Percentiles rank a stretch among this genome's conserved stretches.
Evolutionary conservation across 352 stramenopile genomes (phyloP).

Genomic region (Pythium rishiriense): DNA sequence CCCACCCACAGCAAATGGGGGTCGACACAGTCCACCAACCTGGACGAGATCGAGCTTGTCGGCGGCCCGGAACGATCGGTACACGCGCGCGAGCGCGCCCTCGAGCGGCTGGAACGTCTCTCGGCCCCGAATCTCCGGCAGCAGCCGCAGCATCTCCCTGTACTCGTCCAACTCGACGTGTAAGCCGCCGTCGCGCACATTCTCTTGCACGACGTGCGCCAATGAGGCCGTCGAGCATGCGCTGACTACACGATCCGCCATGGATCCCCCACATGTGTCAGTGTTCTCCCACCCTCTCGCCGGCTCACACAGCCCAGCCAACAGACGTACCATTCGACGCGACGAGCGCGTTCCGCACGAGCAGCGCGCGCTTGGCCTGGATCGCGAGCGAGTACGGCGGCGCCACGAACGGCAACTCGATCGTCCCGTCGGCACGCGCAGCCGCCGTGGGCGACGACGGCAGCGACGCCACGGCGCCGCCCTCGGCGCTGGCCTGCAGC

Average conservation of each 20-base stretch:
- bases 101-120: constrained; percentile 70
- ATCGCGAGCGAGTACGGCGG: constrained; percentile 60
- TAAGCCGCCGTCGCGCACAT: constrained; percentile 21
- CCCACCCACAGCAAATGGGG: not conserved
- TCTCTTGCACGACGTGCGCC: constrained; percentile 36
- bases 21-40: constrained; percentile 27
- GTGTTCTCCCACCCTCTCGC: not conserved
- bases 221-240: constrained; percentile 44
- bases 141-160: constrained; percentile 51
- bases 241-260: constrained; percentile 29
- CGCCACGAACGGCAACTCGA: constrained; percentile 63
- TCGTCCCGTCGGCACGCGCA: constrained; percentile 40
- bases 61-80: constrained; percentile 56
- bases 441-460: constrained; percentile 60
- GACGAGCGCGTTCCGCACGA: constrained; percentile 71
- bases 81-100: constrained; percentile 65
- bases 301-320: not conserved
- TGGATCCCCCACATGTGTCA: not conserved
- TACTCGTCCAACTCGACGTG: constrained; percentile 55
- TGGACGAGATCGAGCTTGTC: constrained; percentile 63
- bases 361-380: constrained; percentile 68
- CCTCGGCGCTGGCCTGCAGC: constrained; percentile 49
- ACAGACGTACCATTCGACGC: constrained; percentile 45
- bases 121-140: constrained; percentile 52
- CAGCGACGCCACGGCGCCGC: constrained; percentile 34